Conservation (phyloP, 495 filamentous ascomycete genomes). For the Lophiotrema nucula region DNA sequence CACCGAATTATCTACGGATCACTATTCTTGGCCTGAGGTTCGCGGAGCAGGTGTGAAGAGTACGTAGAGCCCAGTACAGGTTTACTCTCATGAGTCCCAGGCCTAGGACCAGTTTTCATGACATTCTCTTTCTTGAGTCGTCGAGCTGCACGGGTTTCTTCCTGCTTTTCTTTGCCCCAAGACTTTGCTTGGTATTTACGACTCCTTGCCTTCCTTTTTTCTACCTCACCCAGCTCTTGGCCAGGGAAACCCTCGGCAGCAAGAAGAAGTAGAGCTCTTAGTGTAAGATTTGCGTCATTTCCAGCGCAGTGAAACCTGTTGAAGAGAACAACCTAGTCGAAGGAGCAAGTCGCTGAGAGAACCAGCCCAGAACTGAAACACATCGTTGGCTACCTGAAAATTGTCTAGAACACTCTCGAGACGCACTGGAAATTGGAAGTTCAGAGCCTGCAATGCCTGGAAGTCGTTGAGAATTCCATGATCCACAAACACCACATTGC, state of each 20-base stretch:
- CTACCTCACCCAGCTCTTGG: not conserved
- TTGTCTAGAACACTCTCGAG: slow-evolving; percentile 7
- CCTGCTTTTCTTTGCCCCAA: not conserved
- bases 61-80: no score
- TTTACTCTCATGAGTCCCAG: no score
- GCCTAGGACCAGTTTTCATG: no score
- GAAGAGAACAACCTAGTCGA: slow-evolving; percentile 1
- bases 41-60: no score
- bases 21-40: no score
- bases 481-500: slow-evolving; percentile 13
- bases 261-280: slow-evolving; percentile 16
- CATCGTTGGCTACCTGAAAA: slow-evolving; percentile 5
- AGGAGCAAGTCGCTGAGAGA: slow-evolving; percentile 10
- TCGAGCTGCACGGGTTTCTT: slow-evolving; percentile 10
- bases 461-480: slow-evolving; percentile 15
- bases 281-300: slow-evolving; percentile 14
- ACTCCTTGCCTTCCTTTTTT: slow-evolving; percentile 1
- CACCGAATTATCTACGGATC: no score
- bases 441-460: slow-evolving; percentile 14
- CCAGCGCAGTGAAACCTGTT: no score
- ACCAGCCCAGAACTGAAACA: slow-evolving; percentile 1
- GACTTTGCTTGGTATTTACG: slow-evolving; percentile 7
- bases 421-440: slow-evolving; percentile 2
- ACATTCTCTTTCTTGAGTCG: not conserved
- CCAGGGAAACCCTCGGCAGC: not conserved